Conservation (phyloP, 1,284 basidiomycete genomes). For the Afroboletus lepidellus region DNA sequence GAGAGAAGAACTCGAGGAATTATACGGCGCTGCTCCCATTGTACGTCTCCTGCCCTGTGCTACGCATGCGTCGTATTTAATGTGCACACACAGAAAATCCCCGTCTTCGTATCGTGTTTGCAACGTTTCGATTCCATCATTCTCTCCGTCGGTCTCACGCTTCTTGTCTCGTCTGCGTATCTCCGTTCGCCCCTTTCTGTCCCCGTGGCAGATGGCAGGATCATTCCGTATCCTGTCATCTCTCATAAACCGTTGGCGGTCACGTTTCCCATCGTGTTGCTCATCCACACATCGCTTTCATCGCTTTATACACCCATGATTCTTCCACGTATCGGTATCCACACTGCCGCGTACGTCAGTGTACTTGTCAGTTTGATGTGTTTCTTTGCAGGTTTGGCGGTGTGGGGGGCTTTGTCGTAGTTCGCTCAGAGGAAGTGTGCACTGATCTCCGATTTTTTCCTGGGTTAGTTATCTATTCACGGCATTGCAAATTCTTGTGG, state of each 20-base stretch:
- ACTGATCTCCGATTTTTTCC: neutral
- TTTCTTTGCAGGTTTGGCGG: conserved; percentile 64
- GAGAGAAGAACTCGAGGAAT: conserved; percentile 70
- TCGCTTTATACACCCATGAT: conserved; percentile 60
- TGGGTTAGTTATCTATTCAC: conserved; percentile 12
- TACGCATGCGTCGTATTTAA: conserved; percentile 8
- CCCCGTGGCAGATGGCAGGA: conserved; percentile 18
- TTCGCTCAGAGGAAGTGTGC: neutral
- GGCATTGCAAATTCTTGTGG: neutral
- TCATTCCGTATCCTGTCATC: conserved; percentile 14
- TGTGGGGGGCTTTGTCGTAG: conserved; percentile 62
- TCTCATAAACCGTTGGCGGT: conserved; percentile 40
- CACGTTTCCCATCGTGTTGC: conserved; percentile 48
- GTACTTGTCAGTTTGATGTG: conserved; percentile 59
- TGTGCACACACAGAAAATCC: conserved; percentile 52
- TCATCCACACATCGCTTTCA: conserved; percentile 51
- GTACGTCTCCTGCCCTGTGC: conserved; percentile 35
- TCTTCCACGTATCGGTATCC: conserved; percentile 65
- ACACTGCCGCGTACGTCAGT: conserved; percentile 66
- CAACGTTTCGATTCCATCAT: conserved; percentile 71
- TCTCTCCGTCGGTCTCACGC: conserved; percentile 62
- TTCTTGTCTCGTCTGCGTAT: conserved; percentile 63
- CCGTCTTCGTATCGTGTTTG: conserved; percentile 70
- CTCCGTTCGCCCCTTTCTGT: conserved; percentile 32
- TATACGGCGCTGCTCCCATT: conserved; percentile 72